Evolutionary conservation across 805 yeast genomes (phyloP).

Genomic region (Yarrowia keelungensis): DNA sequence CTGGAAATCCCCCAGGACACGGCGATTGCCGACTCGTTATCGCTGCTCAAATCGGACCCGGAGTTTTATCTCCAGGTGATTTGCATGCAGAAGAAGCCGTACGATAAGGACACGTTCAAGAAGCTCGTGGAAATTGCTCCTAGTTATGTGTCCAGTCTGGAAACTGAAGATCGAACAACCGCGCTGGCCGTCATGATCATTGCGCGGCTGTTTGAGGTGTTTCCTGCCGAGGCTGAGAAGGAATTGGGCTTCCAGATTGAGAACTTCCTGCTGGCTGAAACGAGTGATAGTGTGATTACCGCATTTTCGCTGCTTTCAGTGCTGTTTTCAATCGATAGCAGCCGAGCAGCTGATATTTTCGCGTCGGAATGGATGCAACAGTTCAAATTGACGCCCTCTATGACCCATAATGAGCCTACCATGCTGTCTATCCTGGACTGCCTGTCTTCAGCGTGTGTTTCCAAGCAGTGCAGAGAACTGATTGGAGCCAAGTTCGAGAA

Average conservation of each 20-base stretch:
- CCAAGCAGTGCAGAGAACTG: slow-evolving; percentile 46
- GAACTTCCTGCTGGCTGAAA: slow-evolving; percentile 27
- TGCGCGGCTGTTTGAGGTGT: slow-evolving; percentile 19
- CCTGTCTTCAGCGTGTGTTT: slow-evolving; percentile 50
- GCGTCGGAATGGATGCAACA: slow-evolving; percentile 41
- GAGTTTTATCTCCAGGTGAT: slow-evolving; percentile 38
- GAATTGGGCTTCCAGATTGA: slow-evolving; percentile 33
- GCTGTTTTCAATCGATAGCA: slow-evolving; percentile 46
- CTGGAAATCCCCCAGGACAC: slow-evolving; percentile 10
- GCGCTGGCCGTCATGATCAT: slow-evolving; percentile 31
- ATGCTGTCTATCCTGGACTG: slow-evolving; percentile 47
- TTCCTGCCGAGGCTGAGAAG: slow-evolving; percentile 26
- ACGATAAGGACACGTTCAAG: slow-evolving; percentile 18
- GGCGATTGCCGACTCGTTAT: not conserved
- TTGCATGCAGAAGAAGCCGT: slow-evolving; percentile 30
- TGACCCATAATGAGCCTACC: slow-evolving; percentile 42
- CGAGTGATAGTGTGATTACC: slow-evolving; percentile 2
- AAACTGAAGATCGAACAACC: slow-evolving; percentile 5
- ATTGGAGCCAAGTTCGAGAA: slow-evolving; percentile 45
- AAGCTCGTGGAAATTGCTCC: slow-evolving; percentile 28
- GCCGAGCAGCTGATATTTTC: slow-evolving; percentile 45
- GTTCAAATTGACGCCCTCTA: slow-evolving; percentile 40
- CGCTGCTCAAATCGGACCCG: slow-evolving; percentile 22
- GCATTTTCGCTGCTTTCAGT: slow-evolving; percentile 47
- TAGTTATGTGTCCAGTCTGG: slow-evolving; percentile 26